phyloP scores from a whole-genome alignment of 768 basidiomycete genomes.

The Filobasidium floriforme region DNA sequence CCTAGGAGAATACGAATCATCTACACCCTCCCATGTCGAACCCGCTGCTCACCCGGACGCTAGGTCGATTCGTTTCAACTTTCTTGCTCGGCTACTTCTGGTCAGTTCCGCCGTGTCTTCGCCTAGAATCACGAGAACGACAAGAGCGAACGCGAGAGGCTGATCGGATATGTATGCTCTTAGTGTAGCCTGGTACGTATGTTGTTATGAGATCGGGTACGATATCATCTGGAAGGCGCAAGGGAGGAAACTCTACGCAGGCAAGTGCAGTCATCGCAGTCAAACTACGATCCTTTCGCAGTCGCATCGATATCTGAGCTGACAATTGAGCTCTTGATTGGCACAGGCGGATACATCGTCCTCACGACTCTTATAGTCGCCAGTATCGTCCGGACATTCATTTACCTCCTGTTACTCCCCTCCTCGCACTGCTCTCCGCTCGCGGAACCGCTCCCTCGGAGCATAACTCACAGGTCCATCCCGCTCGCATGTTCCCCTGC shows the following conservation, averaged over 20 bases:
- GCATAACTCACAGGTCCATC: not conserved
- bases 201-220: constrained; percentile 3
- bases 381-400: not conserved
- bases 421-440: constrained; percentile 3
- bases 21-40: not conserved
- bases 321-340: not conserved
- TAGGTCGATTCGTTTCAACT: not conserved
- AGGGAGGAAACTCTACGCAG: not conserved
- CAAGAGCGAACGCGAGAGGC: too few species aligned
- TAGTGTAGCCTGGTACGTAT: not conserved
- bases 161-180: not conserved
- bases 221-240: not conserved
- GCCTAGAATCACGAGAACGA: too few species aligned
- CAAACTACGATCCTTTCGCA: not conserved
- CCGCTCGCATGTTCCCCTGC: not conserved
- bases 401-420: constrained; percentile 10
- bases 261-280: not conserved
- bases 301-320: not conserved
- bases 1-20: too few species aligned
- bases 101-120: not conserved
- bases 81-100: not conserved
- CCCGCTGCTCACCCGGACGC: not conserved
- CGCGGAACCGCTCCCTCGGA: not conserved
- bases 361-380: not conserved
- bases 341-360: not conserved